Conservation (phyloP, 2,329 filamentous ascomycete genomes). For the Aciculosporium take region DNA sequence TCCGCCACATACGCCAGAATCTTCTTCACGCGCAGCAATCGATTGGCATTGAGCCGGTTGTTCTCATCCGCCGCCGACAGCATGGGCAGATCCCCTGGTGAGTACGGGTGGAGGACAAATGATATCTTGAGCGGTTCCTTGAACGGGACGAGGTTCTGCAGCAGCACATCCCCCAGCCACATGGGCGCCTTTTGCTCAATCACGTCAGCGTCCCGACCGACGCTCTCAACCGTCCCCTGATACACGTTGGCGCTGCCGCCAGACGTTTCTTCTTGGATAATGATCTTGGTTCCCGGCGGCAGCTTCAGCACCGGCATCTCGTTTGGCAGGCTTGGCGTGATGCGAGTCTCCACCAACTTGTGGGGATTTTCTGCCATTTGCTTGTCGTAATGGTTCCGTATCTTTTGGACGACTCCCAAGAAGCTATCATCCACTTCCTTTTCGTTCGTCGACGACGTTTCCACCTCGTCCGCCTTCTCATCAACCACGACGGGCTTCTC, state of each 20-base stretch:
- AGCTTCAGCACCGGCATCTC: constrained; percentile 67
- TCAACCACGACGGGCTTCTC: constrained; percentile 62
- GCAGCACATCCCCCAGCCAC: constrained; percentile 81
- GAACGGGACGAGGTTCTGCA: constrained; percentile 64
- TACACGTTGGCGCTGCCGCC: constrained; percentile 74
- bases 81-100: constrained; percentile 58
- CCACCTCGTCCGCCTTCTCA: constrained; percentile 59
- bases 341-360: constrained; percentile 42
- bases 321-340: constrained; percentile 54
- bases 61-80: constrained; percentile 67
- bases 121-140: constrained; percentile 97
- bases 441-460: constrained; percentile 50
- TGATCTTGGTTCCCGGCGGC: constrained; percentile 50
- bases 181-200: constrained; percentile 78
- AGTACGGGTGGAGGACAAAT: constrained; percentile 77
- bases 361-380: constrained; percentile 42
- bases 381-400: constrained; percentile 60
- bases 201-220: constrained; percentile 63
- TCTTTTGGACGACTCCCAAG: constrained; percentile 55
- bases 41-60: constrained; percentile 85
- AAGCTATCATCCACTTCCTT: constrained; percentile 66
- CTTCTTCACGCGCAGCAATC: constrained; percentile 92
- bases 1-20: constrained; percentile 87
- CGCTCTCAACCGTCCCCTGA: constrained; percentile 67
- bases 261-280: constrained; percentile 53